Evolutionary conservation across 768 basidiomycete genomes (phyloP), one percentile per base, ranked within the genome.

Genomic region (Boletus rufocinnamomeus): DNA sequence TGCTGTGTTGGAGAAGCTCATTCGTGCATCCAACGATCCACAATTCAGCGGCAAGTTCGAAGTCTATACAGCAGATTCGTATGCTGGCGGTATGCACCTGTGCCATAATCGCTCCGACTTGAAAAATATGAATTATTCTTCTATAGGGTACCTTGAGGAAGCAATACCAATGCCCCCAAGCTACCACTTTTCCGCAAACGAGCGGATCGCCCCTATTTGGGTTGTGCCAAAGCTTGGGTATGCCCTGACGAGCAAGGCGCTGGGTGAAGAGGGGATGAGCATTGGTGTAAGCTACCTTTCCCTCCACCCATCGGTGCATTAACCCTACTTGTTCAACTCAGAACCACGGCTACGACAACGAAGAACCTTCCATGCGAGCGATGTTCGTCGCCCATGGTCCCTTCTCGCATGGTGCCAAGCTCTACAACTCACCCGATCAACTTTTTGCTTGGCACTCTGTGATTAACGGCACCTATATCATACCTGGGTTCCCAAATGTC

Each of bases 311-410:
- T 19, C 6, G 28, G 16, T 44, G 37, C 14, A 6, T 38, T 60
- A 46, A 66, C 38, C 14, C n/a, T n/a, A 6, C 56, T 21, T 28
- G 16, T 21, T 50, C 13, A 19, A 52, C 62, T 34, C 63, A 92
- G 89, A 93, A 86, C 59, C 95, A 97, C 65, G 95, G 95, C 7
- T 97, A 95, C 68, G 93, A 95, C 70, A 95, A 94, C 63, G 71
- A 81, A 19, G 84, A 86, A 43, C 66, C 77, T 14, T 78, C 87
- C 7, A 96, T 96, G 95, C 84, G 86, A 51, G 93, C 93, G 2
- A 87, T 93, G 69, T 95, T 96, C 72, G 87, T 96, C 57, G 93
- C 92, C 11, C 92, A 94, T 68, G 95, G 95, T 1, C 95, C 95
- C 0, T 95, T 94, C 72, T 85, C 89, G 16, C 74, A 83, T 13